These are phyloP conservation scores for Halenospora varia DNA, from an alignment of 495 filamentous ascomycete species.

Conservation along the genomic window DNA sequence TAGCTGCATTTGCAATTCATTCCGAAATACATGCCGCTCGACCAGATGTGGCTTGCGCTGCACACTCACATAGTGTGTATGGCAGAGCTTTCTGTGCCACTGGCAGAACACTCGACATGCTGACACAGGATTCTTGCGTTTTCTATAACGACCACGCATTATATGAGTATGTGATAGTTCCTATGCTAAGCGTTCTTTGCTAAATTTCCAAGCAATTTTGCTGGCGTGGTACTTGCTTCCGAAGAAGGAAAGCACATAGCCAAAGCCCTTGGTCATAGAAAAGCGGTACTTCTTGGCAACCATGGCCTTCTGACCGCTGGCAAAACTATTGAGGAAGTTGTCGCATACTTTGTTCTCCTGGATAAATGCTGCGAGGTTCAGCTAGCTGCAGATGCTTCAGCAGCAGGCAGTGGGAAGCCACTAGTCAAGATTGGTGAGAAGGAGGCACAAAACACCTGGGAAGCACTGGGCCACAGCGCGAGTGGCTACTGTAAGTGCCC, in stretches of 20 bases:
- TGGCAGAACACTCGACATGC: constrained; percentile 62
- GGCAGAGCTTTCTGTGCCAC: constrained; percentile 63
- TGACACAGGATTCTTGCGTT: constrained; percentile 63
- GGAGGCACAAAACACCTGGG: constrained; percentile 58
- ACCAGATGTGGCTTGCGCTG: constrained; percentile 66
- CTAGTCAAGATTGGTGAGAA: constrained; percentile 62
- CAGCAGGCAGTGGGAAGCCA: constrained; percentile 42
- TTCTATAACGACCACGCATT: constrained; percentile 48
- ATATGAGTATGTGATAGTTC: constrained; percentile 9
- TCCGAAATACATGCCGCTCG: constrained; percentile 58
- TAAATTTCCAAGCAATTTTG: constrained; percentile 44
- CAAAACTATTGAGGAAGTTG: constrained; percentile 48
- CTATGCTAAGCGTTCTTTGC: background rate
- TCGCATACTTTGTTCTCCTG: constrained; percentile 69
- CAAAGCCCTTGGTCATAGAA: constrained; percentile 53
- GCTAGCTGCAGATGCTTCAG: constrained; percentile 70
- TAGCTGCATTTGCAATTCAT: constrained; percentile 62
- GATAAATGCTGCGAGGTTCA: constrained; percentile 74
- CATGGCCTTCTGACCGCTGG: constrained; percentile 53
- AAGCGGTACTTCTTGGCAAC: constrained; percentile 66
- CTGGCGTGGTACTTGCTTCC: constrained; percentile 64
- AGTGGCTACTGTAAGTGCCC: constrained; percentile 11
- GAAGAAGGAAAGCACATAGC: constrained; percentile 69
- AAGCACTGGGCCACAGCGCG: constrained; percentile 3
- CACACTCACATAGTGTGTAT: constrained; percentile 66